A percentile compares a stretch with the other conserved stretches of the same genome.
Conservation (phyloP, 257 asterid genomes). For the Plantago ovata region DNA sequence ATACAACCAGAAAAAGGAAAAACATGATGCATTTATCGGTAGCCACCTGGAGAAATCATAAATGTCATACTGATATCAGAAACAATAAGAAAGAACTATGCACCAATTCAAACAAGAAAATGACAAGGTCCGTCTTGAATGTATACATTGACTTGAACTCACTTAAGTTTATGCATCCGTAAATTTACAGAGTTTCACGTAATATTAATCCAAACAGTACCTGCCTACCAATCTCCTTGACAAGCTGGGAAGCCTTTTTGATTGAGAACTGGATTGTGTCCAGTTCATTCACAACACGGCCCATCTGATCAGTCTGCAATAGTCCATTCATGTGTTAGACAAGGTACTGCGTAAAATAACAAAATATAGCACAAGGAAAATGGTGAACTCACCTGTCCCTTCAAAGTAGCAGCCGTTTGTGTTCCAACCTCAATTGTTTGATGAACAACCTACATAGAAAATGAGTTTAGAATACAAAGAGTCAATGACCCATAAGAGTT, state of each 20-base stretch:
- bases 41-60: slow-evolving; percentile 66
- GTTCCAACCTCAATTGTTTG: slow-evolving; percentile 97
- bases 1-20: slow-evolving; percentile 78
- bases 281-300: slow-evolving; percentile 92
- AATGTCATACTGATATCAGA: slow-evolving; percentile 12
- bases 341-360: slow-evolving; percentile 12
- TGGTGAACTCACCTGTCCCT: slow-evolving; percentile 77
- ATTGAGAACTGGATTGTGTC: slow-evolving; percentile 94
- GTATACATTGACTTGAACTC: background rate
- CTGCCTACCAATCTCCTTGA: slow-evolving; percentile 99
- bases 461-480: slow-evolving; percentile 21
- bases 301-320: slow-evolving; percentile 97
- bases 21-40: slow-evolving; percentile 95
- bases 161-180: background rate
- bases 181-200: background rate
- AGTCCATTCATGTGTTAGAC: slow-evolving; percentile 15
- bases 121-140: background rate
- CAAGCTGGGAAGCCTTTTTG: slow-evolving; percentile 95
- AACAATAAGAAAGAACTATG: slow-evolving; percentile 17
- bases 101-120: background rate
- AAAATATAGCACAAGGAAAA: background rate
- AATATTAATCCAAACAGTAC: slow-evolving; percentile 23
- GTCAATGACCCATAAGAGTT: slow-evolving; percentile 5
- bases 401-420: slow-evolving; percentile 84
- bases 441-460: slow-evolving; percentile 76